A percentile compares a stretch with the other conserved stretches of the same genome.
phyloP scores from a whole-genome alignment of 371 early-diverging fungal species.

The Quaeritorhiza haematococci region DNA sequence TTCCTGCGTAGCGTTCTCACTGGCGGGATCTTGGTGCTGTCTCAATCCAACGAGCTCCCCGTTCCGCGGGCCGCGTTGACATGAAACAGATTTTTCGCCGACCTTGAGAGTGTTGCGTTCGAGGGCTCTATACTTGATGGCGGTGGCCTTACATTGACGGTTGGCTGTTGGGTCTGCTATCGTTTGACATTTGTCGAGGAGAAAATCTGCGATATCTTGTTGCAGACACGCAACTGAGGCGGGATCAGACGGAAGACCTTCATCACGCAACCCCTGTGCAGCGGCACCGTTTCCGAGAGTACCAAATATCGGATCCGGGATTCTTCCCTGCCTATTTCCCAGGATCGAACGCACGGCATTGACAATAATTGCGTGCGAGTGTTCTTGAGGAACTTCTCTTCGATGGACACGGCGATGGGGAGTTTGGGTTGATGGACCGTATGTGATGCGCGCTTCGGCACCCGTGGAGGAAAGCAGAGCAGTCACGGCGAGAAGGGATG shows the following conservation, averaged over 20 bases:
- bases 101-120: conserved; percentile 13
- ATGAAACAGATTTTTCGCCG: conserved; percentile 1
- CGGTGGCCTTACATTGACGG: neutral
- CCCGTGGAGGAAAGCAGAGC: no score
- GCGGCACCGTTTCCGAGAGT: conserved; percentile 7
- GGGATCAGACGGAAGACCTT: neutral
- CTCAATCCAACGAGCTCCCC: conserved; percentile 5
- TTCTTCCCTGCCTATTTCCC: neutral
- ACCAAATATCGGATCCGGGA: conserved; percentile 10
- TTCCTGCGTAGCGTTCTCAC: neutral
- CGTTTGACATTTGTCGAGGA: conserved; percentile 2
- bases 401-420: no score
- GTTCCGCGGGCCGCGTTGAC: conserved; percentile 4
- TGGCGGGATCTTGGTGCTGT: conserved; percentile 14
- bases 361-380: conserved; percentile 14
- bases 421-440: no score
- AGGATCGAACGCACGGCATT: conserved; percentile 7
- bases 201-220: conserved; percentile 11
- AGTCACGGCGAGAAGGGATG: no score
- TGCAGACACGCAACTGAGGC: conserved; percentile 8
- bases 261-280: neutral
- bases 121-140: conserved; percentile 11
- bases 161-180: neutral
- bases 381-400: conserved; percentile 18
- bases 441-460: no score